A percentile compares a stretch with the other conserved stretches of the same genome.
These are phyloP conservation scores for Verbascum thapsus DNA, from an alignment of 257 asterid species.

Conservation along the genomic window DNA sequence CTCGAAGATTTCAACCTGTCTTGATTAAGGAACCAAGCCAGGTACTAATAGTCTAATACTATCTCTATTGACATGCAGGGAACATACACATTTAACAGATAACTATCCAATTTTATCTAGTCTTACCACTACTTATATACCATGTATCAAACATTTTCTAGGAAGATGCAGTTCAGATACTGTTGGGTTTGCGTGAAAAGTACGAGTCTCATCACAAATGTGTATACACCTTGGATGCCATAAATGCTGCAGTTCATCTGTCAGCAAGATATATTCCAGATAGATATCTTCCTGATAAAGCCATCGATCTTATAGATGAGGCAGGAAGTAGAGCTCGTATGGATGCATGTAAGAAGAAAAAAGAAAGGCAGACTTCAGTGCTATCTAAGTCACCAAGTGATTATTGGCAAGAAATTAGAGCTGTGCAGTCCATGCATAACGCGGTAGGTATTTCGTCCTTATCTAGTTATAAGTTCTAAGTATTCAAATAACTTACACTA, in stretches of 20 bases:
- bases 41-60: conserved; percentile 43
- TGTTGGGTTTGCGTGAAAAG: conserved; percentile 84
- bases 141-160: conserved; percentile 33
- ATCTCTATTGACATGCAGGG: conserved; percentile 6
- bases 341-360: conserved; percentile 73
- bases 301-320: conserved; percentile 95
- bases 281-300: conserved; percentile 96
- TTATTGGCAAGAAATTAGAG: conserved; percentile 89
- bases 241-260: conserved; percentile 87
- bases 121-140: conserved; percentile 23
- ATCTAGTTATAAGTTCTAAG: not conserved
- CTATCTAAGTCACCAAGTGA: conserved; percentile 75
- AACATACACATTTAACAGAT: not conserved
- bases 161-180: conserved; percentile 86
- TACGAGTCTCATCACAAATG: conserved; percentile 90
- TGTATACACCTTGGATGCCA: conserved; percentile 79
- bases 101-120: conserved; percentile 19
- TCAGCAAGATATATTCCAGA: conserved; percentile 90
- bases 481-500: not conserved
- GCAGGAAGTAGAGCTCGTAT: conserved; percentile 98
- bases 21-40: conserved; percentile 78
- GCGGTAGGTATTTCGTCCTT: conserved; percentile 41
- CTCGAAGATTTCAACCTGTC: conserved; percentile 94
- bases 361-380: conserved; percentile 65
- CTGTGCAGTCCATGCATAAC: conserved; percentile 78